Base-by-base conservation (phyloP, 495 filamentous ascomycete genomes). In the Xylaria nigripes region DNA sequence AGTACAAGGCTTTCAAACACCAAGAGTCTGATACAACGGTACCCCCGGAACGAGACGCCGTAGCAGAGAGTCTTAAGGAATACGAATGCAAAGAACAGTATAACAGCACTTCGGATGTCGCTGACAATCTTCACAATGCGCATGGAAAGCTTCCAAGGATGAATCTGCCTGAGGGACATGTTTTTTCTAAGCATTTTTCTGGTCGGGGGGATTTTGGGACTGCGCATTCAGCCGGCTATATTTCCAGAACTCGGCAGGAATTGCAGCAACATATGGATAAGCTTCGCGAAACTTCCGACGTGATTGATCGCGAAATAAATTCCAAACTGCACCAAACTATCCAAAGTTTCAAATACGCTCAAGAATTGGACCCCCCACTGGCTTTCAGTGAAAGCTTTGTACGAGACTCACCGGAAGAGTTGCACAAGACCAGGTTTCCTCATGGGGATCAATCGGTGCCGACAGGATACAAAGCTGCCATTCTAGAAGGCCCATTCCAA, bases 391-490 rank as follows among this genome's bases (percentile, higher is more conserved):
- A 73, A 3, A 74, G 71, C 47, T 73, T 67, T 56, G 65, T 67
- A 10, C 69, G 68, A 13, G 72, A 76, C 58, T 76, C 76, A 45
- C 70, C 74, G 0, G 71, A 74, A 43, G 74, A 77, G 2, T 73
- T 73, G 48, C 60, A 70, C 16, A 56, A 55, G 6, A 58, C 64
- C n/a, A 75, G 72, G 73, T 54, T 55, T 34, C 24, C 47, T 13
- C 49, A 51, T 12, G 7, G 42, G 42, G 46, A 21, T 53, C 59
- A 15, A 41, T 29, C 22, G 34, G 10, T 7, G 32, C n/a, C 25
- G 19, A 34, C 41, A 18, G 30, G 32, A 46, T 23, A 51, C 6
- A 4, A 18, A 2, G 15, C 15, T 19, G 36, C 2, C 16, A 9
- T 40, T 40, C 3, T 40, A 19, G 36, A 19, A 2, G n/a, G 4